These are phyloP conservation scores for Phaseolus coccineus DNA, from an alignment of 331 rosid species.

Conservation along the genomic window DNA sequence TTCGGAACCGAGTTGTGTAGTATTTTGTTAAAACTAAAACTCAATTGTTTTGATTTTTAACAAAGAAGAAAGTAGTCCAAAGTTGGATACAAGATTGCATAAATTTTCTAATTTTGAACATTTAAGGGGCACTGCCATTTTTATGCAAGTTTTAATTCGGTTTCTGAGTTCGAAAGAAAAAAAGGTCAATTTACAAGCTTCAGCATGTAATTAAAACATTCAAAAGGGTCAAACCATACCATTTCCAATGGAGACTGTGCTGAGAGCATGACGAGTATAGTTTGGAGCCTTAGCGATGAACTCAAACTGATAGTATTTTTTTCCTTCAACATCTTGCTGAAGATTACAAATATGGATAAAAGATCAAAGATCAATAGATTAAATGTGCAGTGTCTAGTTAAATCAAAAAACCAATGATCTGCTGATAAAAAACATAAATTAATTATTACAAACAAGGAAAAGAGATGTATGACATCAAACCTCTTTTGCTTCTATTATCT, in stretches of 20 bases:
- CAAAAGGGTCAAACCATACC: conserved; percentile 58
- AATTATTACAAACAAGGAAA: neutral
- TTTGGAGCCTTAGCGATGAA: conserved; percentile 92
- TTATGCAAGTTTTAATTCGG: neutral
- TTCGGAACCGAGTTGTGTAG: no score
- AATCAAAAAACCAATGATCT: no score
- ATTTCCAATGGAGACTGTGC: conserved; percentile 77
- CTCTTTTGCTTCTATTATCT: conserved; percentile 81
- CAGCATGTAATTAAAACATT: conserved; percentile 13
- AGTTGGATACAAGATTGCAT: neutral
- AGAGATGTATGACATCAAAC: conserved; percentile 50
- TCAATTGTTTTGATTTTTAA: neutral
- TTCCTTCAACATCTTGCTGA: conserved; percentile 86
- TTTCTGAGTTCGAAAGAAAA: neutral
- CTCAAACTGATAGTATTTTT: conserved; percentile 85
- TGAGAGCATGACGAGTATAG: conserved; percentile 92
- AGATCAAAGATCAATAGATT: conserved; percentile 10
- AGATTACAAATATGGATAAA: conserved; percentile 26
- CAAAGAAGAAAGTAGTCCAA: neutral
- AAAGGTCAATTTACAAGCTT: neutral
- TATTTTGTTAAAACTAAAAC: neutral
- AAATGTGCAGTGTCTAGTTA: conserved; percentile 9
- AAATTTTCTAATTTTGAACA: neutral
- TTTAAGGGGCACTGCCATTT: neutral
- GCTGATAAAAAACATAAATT: neutral